Base-by-base conservation (phyloP, 1,284 basidiomycete species). In the Clitocybe nebularis region DNA sequence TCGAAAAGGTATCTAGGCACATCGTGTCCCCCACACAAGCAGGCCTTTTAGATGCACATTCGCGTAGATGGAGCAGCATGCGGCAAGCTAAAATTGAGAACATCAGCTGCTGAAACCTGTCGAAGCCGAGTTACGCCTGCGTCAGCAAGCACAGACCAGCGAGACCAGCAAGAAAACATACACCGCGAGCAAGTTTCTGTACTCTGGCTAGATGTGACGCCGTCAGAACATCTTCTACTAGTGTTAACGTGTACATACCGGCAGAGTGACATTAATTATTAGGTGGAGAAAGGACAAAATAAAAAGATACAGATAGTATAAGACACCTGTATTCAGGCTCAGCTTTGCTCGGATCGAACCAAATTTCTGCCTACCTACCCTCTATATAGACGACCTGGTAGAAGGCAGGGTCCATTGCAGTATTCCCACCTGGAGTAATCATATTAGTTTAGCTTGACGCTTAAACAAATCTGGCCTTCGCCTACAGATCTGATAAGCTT, bases 221-320 rank as follows among this genome's bases (percentile, higher is more conserved):
- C 11, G 4, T 9, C 16, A 11, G 16, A 9, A 3, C 14, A 36
- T 6, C 1, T 16, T 11, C 13, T 16, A 24, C 1, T 11, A 13
- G 10, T 2, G 14, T 5, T 19, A 5, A 23, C 22, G 13, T 16
- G 2, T 3, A 46, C 40, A 22, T 16, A 46, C 45, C 0, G 29
- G 36, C 23, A 29, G 33, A 9, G 5, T 13, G 2, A 43, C 7
- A 29, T 47, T 40, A n/a, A 47, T 9, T 0, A 39, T 33, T 9
- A 47, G 19, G 21, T 35, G 36, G 2, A 29, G 21, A 13, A 47
- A 9, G 5, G 45, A 36, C 4, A 47, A 36, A 2, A 28, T n/a
- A 13, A 43, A 36, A 8, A 47, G 32, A 16, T 47, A 47, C 8
- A 43, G n/a, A 34, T 43, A 43, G 29, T 40, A 43, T 6, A 43